Percentiles rank a stretch among this genome's conserved stretches.
phyloP scores from a whole-genome alignment of 164 flowering plant genomes.

The grape (Vitis vinifera) region DNA sequence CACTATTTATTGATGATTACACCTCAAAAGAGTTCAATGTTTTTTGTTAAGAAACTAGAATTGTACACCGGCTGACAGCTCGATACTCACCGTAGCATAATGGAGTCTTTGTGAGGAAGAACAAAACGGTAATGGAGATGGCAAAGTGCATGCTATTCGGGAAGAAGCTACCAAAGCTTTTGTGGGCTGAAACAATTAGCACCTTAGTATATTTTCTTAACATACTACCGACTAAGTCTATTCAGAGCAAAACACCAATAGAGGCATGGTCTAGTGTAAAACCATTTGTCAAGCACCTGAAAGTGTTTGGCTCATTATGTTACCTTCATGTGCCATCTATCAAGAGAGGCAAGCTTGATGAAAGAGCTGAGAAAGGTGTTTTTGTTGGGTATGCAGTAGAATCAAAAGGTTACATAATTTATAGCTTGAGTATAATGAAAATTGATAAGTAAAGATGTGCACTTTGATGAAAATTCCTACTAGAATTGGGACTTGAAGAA shows the following conservation, averaged over 20 bases:
- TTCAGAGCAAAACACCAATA: background rate
- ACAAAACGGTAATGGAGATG: conserved; percentile 3
- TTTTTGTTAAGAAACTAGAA: background rate
- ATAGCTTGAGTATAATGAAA: background rate
- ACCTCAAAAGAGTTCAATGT: background rate
- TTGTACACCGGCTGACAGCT: background rate
- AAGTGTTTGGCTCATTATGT: conserved; percentile 5
- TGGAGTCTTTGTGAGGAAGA: conserved; percentile 2
- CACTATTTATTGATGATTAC: conserved; percentile 9
- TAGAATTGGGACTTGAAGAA: background rate
- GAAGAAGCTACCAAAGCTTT: background rate
- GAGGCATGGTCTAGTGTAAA: background rate
- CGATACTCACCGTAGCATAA: background rate
- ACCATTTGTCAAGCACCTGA: background rate
- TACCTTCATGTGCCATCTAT: background rate
- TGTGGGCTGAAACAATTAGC: background rate
- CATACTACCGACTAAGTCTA: background rate
- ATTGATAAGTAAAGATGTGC: conserved; percentile 2
- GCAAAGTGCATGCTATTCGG: conserved; percentile 1
- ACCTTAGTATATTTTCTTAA: background rate
- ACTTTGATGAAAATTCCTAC: background rate
- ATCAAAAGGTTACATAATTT: background rate
- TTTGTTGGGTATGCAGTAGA: background rate
- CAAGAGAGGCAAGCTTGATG: conserved; percentile 2
- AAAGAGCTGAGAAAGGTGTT: background rate